A percentile compares a stretch with the other conserved stretches of the same genome.
Evolutionary conservation across 192 early-diverging fungal species (phyloP).

Genomic region (Coemansia sp.): DNA sequence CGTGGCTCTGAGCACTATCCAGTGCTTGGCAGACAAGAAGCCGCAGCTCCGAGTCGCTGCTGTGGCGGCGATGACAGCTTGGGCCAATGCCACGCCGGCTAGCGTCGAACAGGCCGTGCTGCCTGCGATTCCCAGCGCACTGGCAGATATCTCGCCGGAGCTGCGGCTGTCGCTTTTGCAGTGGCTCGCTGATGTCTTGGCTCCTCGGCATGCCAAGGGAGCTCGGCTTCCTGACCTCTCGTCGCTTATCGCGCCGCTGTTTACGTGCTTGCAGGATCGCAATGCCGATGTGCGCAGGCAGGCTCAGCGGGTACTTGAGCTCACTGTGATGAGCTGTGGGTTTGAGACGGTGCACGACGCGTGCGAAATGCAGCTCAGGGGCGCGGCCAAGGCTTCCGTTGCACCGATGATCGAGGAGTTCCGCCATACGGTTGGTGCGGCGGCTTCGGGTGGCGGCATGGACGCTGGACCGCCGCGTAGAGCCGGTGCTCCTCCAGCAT

Average conservation of each 20-base stretch:
- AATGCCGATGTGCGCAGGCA: slow-evolving; percentile 88
- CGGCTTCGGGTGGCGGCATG: slow-evolving; percentile 3
- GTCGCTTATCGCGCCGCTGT: slow-evolving; percentile 65
- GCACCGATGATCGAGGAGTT: slow-evolving; percentile 75
- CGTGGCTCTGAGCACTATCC: slow-evolving; percentile 69
- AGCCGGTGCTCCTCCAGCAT: slow-evolving; percentile 6
- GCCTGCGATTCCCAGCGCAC: slow-evolving; percentile 61
- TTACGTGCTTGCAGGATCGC: slow-evolving; percentile 87
- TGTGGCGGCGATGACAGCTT: slow-evolving; percentile 70
- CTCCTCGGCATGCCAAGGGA: slow-evolving; percentile 37
- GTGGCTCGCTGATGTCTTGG: slow-evolving; percentile 74
- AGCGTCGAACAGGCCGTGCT: slow-evolving; percentile 70
- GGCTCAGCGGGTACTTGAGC: slow-evolving; percentile 70
- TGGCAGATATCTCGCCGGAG: slow-evolving; percentile 80
- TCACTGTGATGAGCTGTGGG: slow-evolving; percentile 70
- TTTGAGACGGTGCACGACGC: slow-evolving; percentile 70
- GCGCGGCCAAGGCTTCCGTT: slow-evolving; percentile 71
- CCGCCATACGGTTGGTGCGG: slow-evolving; percentile 48
- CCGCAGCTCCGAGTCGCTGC: slow-evolving; percentile 79
- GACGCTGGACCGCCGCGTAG: slow-evolving; percentile 11
- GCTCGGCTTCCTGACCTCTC: slow-evolving; percentile 62
- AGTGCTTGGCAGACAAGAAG: slow-evolving; percentile 88
- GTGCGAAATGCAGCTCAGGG: slow-evolving; percentile 71
- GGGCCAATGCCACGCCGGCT: slow-evolving; percentile 62
- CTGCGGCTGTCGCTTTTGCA: slow-evolving; percentile 86